Percentiles rank a stretch among this genome's conserved stretches.
phyloP scores from a whole-genome alignment of 106 monocot genomes.

The Iris macrosiphon region DNA sequence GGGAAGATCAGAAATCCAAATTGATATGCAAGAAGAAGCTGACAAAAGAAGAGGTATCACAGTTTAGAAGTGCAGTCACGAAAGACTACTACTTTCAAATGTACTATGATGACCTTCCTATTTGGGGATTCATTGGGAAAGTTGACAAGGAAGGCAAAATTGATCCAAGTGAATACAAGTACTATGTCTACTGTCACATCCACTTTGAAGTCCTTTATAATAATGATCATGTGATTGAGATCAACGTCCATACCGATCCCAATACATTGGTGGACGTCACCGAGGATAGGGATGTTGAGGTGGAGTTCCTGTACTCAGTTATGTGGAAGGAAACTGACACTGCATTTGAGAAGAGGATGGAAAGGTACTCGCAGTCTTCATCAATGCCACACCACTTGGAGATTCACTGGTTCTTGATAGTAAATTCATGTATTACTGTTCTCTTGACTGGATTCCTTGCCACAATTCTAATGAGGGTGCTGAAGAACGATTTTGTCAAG shows the following conservation, averaged over 20 bases:
- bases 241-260: conserved; percentile 41
- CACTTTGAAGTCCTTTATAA: conserved; percentile 66
- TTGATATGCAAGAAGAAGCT: conserved; percentile 51
- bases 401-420: conserved; percentile 88
- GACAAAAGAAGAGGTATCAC: conserved; percentile 50
- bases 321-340: conserved; percentile 67
- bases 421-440: conserved; percentile 81
- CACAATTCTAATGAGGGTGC: conserved; percentile 79
- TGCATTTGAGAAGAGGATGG: conserved; percentile 84
- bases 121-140: conserved; percentile 87
- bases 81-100: conserved; percentile 91
- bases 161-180: conserved; percentile 62
- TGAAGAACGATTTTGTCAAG: conserved; percentile 90
- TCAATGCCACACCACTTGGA: conserved; percentile 63
- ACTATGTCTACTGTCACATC: conserved; percentile 65
- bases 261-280: conserved; percentile 59
- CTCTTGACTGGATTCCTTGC: conserved; percentile 75
- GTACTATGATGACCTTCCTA: conserved; percentile 86
- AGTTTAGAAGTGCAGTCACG: conserved; percentile 46
- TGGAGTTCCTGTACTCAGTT: conserved; percentile 61
- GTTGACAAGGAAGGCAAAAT: conserved; percentile 53
- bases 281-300: conserved; percentile 55
- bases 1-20: conserved; percentile 37
- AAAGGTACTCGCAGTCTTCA: conserved; percentile 61
- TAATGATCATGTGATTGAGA: conserved; percentile 68